These are phyloP conservation scores for Arthrobotrys sphaeroides DNA, from an alignment of 2,329 filamentous ascomycete species.

Conservation along the genomic window DNA sequence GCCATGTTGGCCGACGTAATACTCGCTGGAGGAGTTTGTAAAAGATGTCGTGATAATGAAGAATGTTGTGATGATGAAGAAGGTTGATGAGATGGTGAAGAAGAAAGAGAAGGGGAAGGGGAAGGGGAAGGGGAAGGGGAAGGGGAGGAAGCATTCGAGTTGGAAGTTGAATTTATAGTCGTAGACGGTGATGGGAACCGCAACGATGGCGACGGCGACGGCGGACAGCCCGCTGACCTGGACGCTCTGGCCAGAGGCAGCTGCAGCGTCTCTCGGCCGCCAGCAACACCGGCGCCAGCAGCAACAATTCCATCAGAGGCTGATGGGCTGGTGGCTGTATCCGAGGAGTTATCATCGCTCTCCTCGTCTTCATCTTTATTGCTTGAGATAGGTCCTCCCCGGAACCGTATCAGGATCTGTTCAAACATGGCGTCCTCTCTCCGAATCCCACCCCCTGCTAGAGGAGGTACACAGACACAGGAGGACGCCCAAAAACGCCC, in stretches of 20 bases:
- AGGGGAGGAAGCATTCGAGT: conserved; percentile 14
- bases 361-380: conserved; percentile 48
- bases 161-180: background rate
- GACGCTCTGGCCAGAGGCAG: conserved; percentile 40
- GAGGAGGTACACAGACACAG: background rate
- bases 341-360: conserved; percentile 48
- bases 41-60: background rate
- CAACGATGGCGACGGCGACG: conserved; percentile 48
- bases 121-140: conserved; percentile 36
- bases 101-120: conserved; percentile 21
- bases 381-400: conserved; percentile 44
- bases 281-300: background rate
- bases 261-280: background rate
- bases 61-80: conserved; percentile 9
- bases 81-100: conserved; percentile 17
- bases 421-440: conserved; percentile 39
- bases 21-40: background rate
- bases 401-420: conserved; percentile 53
- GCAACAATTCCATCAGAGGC: conserved; percentile 17
- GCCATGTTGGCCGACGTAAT: conserved; percentile 8
- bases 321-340: conserved; percentile 45
- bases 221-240: conserved; percentile 25
- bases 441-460: too few relatives aligned
- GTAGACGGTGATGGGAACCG: conserved; percentile 23
- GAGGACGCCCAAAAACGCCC: background rate